These are phyloP conservation scores for Metschnikowia corniflorae DNA, from an alignment of 805 yeast species.

Conservation along the genomic window DNA sequence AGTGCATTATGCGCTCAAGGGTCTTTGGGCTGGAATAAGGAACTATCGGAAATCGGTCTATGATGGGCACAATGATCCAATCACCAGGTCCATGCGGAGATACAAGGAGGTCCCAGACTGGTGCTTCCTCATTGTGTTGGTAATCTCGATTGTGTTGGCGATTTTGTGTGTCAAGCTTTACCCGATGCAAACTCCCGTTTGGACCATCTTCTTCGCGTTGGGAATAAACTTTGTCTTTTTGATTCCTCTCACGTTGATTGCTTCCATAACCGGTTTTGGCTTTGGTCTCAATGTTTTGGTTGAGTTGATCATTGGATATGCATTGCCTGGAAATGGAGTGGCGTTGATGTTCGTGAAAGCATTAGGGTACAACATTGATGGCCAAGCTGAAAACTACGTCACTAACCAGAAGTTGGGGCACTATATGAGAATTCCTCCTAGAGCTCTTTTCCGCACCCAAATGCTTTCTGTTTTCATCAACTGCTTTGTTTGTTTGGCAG, in stretches of 20 bases:
- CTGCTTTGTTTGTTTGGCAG: constrained; percentile 35
- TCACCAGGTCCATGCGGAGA: constrained; percentile 49
- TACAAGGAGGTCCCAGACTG: constrained; percentile 41
- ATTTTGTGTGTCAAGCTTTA: constrained; percentile 37
- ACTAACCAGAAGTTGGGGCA: constrained; percentile 45
- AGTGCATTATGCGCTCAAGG: constrained; percentile 10
- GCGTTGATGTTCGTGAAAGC: constrained; percentile 47
- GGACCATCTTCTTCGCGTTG: constrained; percentile 36
- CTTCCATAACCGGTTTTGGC: constrained; percentile 31
- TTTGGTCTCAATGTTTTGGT: constrained; percentile 41
- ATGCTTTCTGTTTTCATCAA: constrained; percentile 40
- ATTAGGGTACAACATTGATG: constrained; percentile 45
- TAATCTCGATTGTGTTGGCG: constrained; percentile 31
- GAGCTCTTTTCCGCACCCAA: constrained; percentile 40
- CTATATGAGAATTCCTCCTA: constrained; percentile 40
- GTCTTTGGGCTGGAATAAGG: constrained; percentile 13
- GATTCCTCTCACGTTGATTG: constrained; percentile 37
- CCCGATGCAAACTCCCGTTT: constrained; percentile 43
- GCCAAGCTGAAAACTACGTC: constrained; percentile 45
- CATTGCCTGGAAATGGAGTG: constrained; percentile 45
- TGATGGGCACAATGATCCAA: constrained; percentile 33
- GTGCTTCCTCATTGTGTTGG: constrained; percentile 35
- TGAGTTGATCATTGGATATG: constrained; percentile 41
- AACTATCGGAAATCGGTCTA: constrained; percentile 16
- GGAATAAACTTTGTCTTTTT: constrained; percentile 36